These are phyloP conservation scores for Ganoderma leucocontextum DNA, from an alignment of 1,284 basidiomycete genomes.

Conservation along the genomic window DNA sequence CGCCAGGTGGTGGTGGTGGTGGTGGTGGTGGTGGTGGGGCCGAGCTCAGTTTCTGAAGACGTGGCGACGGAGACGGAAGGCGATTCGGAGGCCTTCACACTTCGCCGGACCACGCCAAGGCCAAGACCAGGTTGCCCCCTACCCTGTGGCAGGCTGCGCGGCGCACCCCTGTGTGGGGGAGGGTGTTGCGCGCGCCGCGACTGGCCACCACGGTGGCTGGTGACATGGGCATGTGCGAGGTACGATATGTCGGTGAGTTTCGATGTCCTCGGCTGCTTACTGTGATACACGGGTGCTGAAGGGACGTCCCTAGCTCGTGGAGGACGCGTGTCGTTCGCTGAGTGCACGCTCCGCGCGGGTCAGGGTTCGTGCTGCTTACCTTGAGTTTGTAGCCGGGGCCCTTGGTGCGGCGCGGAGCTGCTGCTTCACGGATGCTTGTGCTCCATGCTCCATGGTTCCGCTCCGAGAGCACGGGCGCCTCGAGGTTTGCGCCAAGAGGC, in stretches of 20 bases:
- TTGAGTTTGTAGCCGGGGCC: too few species aligned
- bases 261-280: not conserved
- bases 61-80: not conserved
- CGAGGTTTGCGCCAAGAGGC: not conserved
- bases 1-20: not conserved
- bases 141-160: not conserved
- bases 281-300: constrained; percentile 6
- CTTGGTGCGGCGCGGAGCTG: not conserved
- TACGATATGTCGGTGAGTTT: not conserved
- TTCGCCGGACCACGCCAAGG: not conserved
- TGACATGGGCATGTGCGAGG: not conserved
- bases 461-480: not conserved
- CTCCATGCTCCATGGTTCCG: not conserved
- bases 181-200: too few species aligned
- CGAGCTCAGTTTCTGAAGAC: constrained; percentile 30
- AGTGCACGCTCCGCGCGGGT: not conserved
- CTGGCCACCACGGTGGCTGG: not conserved
- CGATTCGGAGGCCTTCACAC: not conserved
- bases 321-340: constrained; percentile 6
- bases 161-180: not conserved
- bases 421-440: not conserved
- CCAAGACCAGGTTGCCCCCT: not conserved
- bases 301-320: constrained; percentile 15
- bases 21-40: constrained; percentile 10
- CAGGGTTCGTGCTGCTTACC: not conserved